Percentiles rank a stretch among this genome's conserved stretches.
Conservation (phyloP, 176 grass and related monocot genomes). For the Cocos nucifera region DNA sequence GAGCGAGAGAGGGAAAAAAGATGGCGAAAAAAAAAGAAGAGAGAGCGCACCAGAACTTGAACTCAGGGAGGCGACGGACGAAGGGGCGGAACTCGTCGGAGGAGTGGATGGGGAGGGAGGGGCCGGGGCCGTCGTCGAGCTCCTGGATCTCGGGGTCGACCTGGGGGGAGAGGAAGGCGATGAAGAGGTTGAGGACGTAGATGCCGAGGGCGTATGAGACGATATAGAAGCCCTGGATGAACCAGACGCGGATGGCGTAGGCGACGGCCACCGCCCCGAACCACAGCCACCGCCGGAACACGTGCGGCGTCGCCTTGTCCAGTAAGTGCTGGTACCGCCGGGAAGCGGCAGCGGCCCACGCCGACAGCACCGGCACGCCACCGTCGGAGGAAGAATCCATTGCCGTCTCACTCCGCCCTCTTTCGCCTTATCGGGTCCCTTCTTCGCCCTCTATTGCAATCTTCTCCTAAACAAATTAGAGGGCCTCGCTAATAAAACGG, state of each 20-base stretch:
- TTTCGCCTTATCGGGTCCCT: too few relatives aligned
- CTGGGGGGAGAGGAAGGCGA: slow-evolving; percentile 74
- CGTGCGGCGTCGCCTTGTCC: slow-evolving; percentile 56
- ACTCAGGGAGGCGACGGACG: slow-evolving; percentile 74
- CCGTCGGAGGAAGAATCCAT: slow-evolving; percentile 25
- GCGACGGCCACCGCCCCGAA: slow-evolving; percentile 24
- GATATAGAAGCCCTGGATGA: slow-evolving; percentile 61
- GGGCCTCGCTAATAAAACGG: too few relatives aligned
- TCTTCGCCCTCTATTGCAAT: too few relatives aligned
- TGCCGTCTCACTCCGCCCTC: neutral
- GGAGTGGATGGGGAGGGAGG: slow-evolving; percentile 48
- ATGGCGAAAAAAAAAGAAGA: neutral
- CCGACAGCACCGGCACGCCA: neutral
- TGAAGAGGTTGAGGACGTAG: slow-evolving; percentile 62
- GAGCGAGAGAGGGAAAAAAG: neutral
- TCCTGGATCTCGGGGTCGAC: slow-evolving; percentile 62
- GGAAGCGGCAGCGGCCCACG: slow-evolving; percentile 15
- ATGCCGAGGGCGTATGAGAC: slow-evolving; percentile 77
- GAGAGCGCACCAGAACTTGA: slow-evolving; percentile 66
- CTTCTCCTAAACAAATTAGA: too few relatives aligned
- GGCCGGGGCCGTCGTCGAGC: slow-evolving; percentile 22
- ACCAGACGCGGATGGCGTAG: slow-evolving; percentile 63
- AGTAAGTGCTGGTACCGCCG: slow-evolving; percentile 70
- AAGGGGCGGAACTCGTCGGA: slow-evolving; percentile 77
- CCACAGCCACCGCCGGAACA: slow-evolving; percentile 51